Percentiles rank a stretch among this genome's conserved stretches.
These are phyloP conservation scores for Nannizziopsis barbatae DNA, from an alignment of 2,329 filamentous ascomycete species.

Conservation along the genomic window DNA sequence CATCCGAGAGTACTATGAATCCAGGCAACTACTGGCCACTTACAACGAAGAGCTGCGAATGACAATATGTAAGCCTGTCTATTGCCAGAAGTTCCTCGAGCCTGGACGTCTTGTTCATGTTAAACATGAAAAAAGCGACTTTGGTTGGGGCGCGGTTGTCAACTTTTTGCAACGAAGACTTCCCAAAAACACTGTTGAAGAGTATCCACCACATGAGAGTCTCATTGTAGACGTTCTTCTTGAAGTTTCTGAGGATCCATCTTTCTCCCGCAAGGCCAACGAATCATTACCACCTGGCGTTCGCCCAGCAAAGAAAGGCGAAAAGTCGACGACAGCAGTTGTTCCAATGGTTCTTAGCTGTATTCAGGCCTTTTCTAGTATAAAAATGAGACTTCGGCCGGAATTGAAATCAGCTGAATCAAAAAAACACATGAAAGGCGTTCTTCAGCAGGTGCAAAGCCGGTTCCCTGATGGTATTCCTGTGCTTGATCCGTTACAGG, in stretches of 20 bases:
- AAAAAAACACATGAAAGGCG: conserved; percentile 55
- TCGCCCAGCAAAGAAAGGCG: conserved; percentile 49
- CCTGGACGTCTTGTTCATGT: conserved; percentile 79
- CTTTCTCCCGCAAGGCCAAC: conserved; percentile 45
- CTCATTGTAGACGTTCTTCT: conserved; percentile 77
- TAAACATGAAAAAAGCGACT: conserved; percentile 68
- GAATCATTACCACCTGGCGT: conserved; percentile 55
- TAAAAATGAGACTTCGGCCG: conserved; percentile 71
- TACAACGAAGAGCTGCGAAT: conserved; percentile 83
- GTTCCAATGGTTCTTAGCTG: conserved; percentile 80
- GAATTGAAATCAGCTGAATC: conserved; percentile 60
- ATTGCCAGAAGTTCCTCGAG: conserved; percentile 75
- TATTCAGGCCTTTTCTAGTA: conserved; percentile 70
- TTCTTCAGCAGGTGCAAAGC: conserved; percentile 65
- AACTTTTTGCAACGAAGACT: conserved; percentile 57
- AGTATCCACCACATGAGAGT: conserved; percentile 62
- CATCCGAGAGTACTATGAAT: conserved; percentile 87
- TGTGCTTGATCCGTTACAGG: conserved; percentile 81
- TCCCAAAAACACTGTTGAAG: conserved; percentile 54
- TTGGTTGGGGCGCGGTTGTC: conserved; percentile 87
- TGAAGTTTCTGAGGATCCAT: conserved; percentile 44
- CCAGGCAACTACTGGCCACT: conserved; percentile 69
- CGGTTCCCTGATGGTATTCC: conserved; percentile 90
- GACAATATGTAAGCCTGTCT: conserved; percentile 83
- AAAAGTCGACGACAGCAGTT: conserved; percentile 63